A percentile compares a stretch with the other conserved stretches of the same genome.
Evolutionary conservation across 2,329 filamentous ascomycete genomes (phyloP).

Genomic region (Hymenoscyphus salicellus): DNA sequence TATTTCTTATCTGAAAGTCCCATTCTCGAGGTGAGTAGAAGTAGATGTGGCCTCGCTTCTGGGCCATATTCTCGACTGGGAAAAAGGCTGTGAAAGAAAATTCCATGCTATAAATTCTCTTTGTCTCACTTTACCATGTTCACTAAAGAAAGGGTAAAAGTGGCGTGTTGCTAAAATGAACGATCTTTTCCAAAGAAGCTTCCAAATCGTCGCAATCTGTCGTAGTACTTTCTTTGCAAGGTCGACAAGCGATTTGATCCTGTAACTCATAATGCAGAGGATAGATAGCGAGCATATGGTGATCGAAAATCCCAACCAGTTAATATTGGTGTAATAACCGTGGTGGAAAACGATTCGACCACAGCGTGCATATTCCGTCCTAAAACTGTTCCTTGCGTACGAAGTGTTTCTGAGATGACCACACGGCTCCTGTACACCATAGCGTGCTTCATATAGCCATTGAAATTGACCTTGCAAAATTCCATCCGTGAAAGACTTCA

Average conservation of each 20-base stretch:
- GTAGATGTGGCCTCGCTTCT: too few relatives aligned
- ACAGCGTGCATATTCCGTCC: neutral
- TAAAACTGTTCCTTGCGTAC: neutral
- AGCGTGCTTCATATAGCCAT: neutral
- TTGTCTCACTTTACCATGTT: too few relatives aligned
- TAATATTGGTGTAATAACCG: neutral
- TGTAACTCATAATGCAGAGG: neutral
- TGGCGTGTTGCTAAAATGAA: too few relatives aligned
- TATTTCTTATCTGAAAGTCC: too few relatives aligned
- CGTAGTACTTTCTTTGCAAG: too few relatives aligned
- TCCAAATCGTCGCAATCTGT: too few relatives aligned
- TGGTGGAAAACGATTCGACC: neutral
- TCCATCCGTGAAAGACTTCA: neutral
- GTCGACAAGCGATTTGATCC: neutral
- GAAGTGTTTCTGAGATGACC: neutral
- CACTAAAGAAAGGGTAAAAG: too few relatives aligned
- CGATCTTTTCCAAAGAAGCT: too few relatives aligned
- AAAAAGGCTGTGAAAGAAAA: too few relatives aligned
- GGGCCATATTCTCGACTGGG: too few relatives aligned
- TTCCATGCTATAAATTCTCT: too few relatives aligned
- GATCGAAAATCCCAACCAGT: neutral
- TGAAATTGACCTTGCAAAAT: neutral
- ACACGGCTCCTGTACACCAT: neutral
- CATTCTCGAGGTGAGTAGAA: too few relatives aligned
- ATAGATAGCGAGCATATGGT: neutral